Base-by-base conservation (phyloP, 345 rosid genomes). In the Dipteronia sinensis region DNA sequence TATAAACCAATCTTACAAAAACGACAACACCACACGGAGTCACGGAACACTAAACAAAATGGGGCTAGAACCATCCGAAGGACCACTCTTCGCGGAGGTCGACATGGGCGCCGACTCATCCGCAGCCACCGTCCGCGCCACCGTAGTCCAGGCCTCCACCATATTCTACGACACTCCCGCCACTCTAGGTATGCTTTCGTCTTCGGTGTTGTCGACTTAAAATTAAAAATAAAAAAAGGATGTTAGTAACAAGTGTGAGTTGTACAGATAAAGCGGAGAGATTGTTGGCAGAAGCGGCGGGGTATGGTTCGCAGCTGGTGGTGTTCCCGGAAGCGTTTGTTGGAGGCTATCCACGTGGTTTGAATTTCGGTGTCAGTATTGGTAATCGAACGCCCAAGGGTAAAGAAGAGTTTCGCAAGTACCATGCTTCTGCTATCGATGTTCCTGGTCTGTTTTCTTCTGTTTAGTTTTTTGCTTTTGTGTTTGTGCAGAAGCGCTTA, bases 281-380 rank as follows among this genome's bases (percentile, higher is more conserved):
- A 67, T 80, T 95, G 76, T 80, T 93, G 77, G 90, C 93, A 2
- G 99, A 93, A 84, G 97, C 98, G 59, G 97, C 94, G 3, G 89
- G 89, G 11, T 82, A 79, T 31, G 99, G 99, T 6, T 86, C 98
- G 6, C 94, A 91, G 82, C 87, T 95, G 65, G 98, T 95, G 31
- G 93, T 95, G 74, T 93, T 95, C 81, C 99, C 99, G 17, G 99
- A 95, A 82, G 98, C 99, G 10, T 95, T 95, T 70, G 75, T 95
- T 19, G 99, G 98, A 0, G 98, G 99, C 0, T 95, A 93, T 79
- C 97, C 99, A 7, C 92, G 98, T 20, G 98, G 99, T 25, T 90
- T 98, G 7, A 86, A 47, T 78, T 95, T 93, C 77, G 99, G 94
- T 51, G 83, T 95, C 15, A 78, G 70, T 9, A 92, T 95, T 34